Evolutionary conservation across 352 stramenopile genomes (phyloP).

Genomic region (Globisporangium nagaii): DNA sequence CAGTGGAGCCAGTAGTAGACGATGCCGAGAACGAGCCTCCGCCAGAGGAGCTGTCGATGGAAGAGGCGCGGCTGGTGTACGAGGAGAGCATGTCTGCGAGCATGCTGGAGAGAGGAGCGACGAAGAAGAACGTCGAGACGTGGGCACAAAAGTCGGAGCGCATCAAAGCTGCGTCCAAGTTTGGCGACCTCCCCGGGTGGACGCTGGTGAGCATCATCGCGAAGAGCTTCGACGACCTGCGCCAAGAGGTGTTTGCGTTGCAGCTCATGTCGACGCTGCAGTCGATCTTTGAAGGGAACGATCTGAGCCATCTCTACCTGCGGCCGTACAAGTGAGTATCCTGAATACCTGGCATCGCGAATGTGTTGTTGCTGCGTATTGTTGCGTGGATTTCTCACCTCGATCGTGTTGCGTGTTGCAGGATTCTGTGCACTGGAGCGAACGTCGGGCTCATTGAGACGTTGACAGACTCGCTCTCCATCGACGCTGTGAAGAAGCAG

Average conservation of each 20-base stretch:
- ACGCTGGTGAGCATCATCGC: constrained; percentile 30
- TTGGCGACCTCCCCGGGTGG: constrained; percentile 21
- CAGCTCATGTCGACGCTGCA: constrained; percentile 25
- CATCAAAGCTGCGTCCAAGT: constrained; percentile 16
- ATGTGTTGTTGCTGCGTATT: background rate
- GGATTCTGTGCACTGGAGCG: constrained; percentile 84
- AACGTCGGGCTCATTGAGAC: constrained; percentile 91
- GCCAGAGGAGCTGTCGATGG: constrained; percentile 19
- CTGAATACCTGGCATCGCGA: no score
- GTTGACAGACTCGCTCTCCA: constrained; percentile 87
- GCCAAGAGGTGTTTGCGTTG: constrained; percentile 33
- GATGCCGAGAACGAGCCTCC: constrained; percentile 9
- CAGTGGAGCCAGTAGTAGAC: background rate
- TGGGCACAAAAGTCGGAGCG: constrained; percentile 14
- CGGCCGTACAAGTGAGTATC: constrained; percentile 24
- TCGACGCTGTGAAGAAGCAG: constrained; percentile 89
- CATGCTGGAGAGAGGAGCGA: background rate
- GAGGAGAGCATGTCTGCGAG: constrained; percentile 17
- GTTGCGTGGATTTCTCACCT: no score
- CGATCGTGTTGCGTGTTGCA: constrained; percentile 5
- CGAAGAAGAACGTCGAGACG: constrained; percentile 5
- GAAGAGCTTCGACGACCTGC: constrained; percentile 36
- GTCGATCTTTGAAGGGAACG: constrained; percentile 25
- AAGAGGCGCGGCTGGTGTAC: constrained; percentile 22
- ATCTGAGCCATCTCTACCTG: constrained; percentile 21